A percentile compares a stretch with the other conserved stretches of the same genome.
Conservation (phyloP, 257 asterid species). For the Catharanthus roseus region DNA sequence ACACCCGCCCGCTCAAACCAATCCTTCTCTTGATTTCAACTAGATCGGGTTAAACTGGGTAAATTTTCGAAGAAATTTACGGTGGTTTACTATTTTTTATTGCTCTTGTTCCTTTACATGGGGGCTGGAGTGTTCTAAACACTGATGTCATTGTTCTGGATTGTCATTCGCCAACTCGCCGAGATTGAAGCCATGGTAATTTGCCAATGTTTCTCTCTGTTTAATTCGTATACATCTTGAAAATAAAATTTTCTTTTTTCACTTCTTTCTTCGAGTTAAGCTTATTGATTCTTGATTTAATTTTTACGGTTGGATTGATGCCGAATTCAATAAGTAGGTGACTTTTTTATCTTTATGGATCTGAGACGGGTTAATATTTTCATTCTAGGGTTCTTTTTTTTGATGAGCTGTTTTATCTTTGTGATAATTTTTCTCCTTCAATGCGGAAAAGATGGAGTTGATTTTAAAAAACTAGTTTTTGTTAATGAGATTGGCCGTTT, state of each 20-base stretch:
- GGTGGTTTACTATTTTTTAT: background rate
- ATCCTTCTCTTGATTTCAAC: background rate
- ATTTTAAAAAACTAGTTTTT: background rate
- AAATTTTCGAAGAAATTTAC: background rate
- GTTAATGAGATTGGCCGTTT: background rate
- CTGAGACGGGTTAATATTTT: background rate
- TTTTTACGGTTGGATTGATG: background rate
- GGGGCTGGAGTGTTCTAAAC: slow-evolving; percentile 2
- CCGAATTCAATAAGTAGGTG: background rate
- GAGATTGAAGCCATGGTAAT: slow-evolving; percentile 42
- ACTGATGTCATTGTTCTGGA: slow-evolving; percentile 31
- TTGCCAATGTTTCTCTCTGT: background rate
- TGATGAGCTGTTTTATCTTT: background rate
- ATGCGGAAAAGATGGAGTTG: background rate
- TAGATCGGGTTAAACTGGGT: background rate
- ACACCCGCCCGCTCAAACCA: too few relatives aligned
- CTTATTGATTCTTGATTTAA: background rate
- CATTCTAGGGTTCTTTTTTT: slow-evolving; percentile 5
- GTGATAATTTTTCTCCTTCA: background rate
- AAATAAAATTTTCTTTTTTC: background rate
- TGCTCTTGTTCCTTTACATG: slow-evolving; percentile 3
- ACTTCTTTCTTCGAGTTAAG: background rate
- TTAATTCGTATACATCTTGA: background rate
- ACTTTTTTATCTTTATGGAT: background rate
- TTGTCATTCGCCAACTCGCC: slow-evolving; percentile 31